These are phyloP conservation scores for Colletotrichum sojae DNA, from an alignment of 2,329 filamentous ascomycete species.

Conservation along the genomic window DNA sequence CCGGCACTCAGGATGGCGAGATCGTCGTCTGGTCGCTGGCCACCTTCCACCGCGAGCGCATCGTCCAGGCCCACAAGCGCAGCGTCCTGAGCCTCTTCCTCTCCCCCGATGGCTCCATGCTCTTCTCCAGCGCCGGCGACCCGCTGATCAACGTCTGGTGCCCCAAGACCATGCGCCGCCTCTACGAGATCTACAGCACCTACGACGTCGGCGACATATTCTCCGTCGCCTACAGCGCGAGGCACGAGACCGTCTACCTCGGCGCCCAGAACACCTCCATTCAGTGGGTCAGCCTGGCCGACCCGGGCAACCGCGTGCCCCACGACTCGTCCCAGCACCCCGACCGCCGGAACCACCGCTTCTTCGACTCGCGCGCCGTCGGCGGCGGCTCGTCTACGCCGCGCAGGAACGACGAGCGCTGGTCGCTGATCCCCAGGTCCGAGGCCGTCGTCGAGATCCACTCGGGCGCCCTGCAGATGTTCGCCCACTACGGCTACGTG, in stretches of 20 bases:
- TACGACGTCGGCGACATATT: slow-evolving; percentile 98
- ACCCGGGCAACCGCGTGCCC: slow-evolving; percentile 70
- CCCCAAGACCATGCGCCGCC: slow-evolving; percentile 79
- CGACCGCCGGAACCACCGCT: slow-evolving; percentile 83
- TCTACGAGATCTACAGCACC: slow-evolving; percentile 92
- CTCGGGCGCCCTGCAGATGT: slow-evolving; percentile 84
- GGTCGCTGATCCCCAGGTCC: slow-evolving; percentile 67
- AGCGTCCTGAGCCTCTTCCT: slow-evolving; percentile 90
- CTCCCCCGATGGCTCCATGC: slow-evolving; percentile 78
- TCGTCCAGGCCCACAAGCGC: slow-evolving; percentile 90
- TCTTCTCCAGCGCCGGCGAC: slow-evolving; percentile 95
- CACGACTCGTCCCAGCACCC: slow-evolving; percentile 79
- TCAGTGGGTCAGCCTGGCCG: slow-evolving; percentile 87
- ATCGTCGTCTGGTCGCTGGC: slow-evolving; percentile 92
- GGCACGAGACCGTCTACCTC: slow-evolving; percentile 86
- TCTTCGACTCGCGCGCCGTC: slow-evolving; percentile 92
- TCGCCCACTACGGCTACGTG: slow-evolving; percentile 95
- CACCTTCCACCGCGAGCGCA: slow-evolving; percentile 84
- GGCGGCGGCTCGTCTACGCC: slow-evolving; percentile 87
- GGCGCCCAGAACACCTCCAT: slow-evolving; percentile 96
- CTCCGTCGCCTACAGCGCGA: slow-evolving; percentile 88
- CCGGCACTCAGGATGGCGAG: slow-evolving; percentile 93
- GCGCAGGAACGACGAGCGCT: slow-evolving; percentile 74
- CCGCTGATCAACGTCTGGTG: slow-evolving; percentile 96
- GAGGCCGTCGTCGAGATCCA: slow-evolving; percentile 82